Base-by-base conservation (phyloP, 148 eudicot species). In the Rhododendron ovatum region DNA sequence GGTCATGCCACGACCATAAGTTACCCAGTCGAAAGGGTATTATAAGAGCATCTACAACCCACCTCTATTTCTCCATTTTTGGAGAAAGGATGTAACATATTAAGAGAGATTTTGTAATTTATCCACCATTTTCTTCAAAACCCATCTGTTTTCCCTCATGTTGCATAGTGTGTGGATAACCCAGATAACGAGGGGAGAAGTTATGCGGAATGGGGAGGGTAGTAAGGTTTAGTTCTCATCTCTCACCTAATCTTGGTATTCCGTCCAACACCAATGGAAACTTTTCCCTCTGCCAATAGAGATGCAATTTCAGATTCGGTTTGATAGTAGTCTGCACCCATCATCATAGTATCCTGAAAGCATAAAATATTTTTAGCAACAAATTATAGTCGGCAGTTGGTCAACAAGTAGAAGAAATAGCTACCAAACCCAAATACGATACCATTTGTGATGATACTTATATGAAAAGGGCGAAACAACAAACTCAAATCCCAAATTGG, bases 321-420 rank as follows among this genome's bases (percentile, higher is more conserved):
- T 91, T 98, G 99, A 81, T 98, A 94, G 78, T 92, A 91, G 86
- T 98, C 98, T 45, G 99, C 99, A 55, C 98, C 99, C 96, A 98
- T 93, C 98, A 95, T 92, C 95, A 98, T 86, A 0, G 98, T 91
- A 87, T 95, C 95, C 99, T 97, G 88, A 28, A 88, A 50, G 50
- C 80, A 86, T 15, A 63, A 53, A 17, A 39, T 2, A 59, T 59
- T 17, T 37, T 41, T 9, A 8, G 30, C n/a, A 69, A n/a, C 5
- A 37, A 24, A 41, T 53, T 63, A 39, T n/a, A 83, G 26, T 7
- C 39, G n/a, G n/a, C 26, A 39, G 2, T 39, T 5, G 26, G 18
- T 82, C 18, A 65, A n/a, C 7, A 51, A 20, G 10, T 48, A 65
- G 37, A 39, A 35, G 67, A 55, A 47, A 48, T 26, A 59, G 41